These are phyloP conservation scores for Malassezia arunalokei DNA, from an alignment of 1,284 basidiomycete species.

Conservation along the genomic window DNA sequence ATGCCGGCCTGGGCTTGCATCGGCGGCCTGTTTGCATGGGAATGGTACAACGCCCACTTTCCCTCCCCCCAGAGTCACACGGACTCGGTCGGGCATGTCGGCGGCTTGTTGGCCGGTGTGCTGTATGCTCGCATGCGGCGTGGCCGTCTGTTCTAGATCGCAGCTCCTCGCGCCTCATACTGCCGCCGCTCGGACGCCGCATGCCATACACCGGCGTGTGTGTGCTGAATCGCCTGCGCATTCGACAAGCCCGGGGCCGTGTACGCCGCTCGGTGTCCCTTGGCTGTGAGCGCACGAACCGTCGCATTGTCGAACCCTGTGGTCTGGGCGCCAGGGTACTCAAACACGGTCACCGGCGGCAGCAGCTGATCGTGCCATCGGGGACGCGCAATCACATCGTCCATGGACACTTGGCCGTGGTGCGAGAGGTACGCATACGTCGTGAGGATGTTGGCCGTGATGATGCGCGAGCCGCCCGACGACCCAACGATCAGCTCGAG, in stretches of 20 bases:
- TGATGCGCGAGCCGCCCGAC: conserved; percentile 48
- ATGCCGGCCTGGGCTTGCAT: conserved; percentile 70
- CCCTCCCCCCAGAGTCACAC: conserved; percentile 47
- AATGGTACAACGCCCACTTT: conserved; percentile 52
- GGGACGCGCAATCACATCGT: conserved; percentile 33
- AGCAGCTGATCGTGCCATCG: conserved; percentile 49
- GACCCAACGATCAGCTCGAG: conserved; percentile 46
- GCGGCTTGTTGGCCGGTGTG: conserved; percentile 61
- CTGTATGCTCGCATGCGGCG: conserved; percentile 20
- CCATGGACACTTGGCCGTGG: conserved; percentile 27
- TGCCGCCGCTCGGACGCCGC: conserved; percentile 34
- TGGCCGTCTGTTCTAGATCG: conserved; percentile 9
- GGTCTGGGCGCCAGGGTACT: conserved; percentile 30
- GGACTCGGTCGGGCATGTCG: conserved; percentile 68
- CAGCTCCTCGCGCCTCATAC: conserved; percentile 29
- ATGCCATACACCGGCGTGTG: conserved; percentile 15
- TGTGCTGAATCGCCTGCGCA: conserved; percentile 31
- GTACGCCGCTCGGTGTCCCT: conserved; percentile 45
- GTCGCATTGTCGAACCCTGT: conserved; percentile 43
- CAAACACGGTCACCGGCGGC: conserved; percentile 42
- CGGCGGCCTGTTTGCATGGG: conserved; percentile 62
- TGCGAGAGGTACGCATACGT: conserved; percentile 34
- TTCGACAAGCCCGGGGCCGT: conserved; percentile 25
- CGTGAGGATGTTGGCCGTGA: conserved; percentile 48
- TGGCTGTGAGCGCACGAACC: background rate